Percentiles rank a stretch among this genome's conserved stretches.
These are phyloP conservation scores for Raffaelea albimanens DNA, from an alignment of 2,329 filamentous ascomycete genomes.

Conservation along the genomic window DNA sequence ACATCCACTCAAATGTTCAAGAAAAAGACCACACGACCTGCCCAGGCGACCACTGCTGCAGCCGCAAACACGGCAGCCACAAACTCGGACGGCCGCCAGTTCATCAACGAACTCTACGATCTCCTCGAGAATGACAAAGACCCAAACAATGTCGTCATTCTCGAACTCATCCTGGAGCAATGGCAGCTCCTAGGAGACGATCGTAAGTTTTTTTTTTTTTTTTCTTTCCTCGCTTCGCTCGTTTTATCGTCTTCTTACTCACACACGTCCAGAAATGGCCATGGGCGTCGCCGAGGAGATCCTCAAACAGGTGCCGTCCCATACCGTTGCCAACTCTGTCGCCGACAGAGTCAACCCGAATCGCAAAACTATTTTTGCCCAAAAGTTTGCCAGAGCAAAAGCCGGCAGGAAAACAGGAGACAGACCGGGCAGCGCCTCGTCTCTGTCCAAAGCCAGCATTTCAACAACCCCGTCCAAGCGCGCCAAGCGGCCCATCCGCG, in stretches of 20 bases:
- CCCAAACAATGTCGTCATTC: slow-evolving; percentile 5
- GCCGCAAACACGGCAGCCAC: no score
- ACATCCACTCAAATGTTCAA: no score
- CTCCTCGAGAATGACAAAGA: slow-evolving; percentile 6
- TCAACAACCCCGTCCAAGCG: no score
- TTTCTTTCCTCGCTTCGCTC: background rate
- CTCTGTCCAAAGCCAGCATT: no score
- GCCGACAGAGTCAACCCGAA: background rate
- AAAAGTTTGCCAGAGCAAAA: no score
- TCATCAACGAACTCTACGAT: slow-evolving; percentile 12
- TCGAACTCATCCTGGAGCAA: slow-evolving; percentile 10
- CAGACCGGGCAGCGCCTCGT: no score
- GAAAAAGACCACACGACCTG: no score
- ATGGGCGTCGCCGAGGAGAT: slow-evolving; percentile 10
- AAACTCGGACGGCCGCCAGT: background rate
- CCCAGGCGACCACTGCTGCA: no score
- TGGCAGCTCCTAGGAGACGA: slow-evolving; percentile 10
- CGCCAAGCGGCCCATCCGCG: slow-evolving; percentile 1
- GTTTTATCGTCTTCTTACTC: background rate
- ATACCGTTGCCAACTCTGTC: slow-evolving; percentile 3
- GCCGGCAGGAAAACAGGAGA: no score
- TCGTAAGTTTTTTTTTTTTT: background rate
- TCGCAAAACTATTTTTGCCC: no score
- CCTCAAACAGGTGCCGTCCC: slow-evolving; percentile 5
- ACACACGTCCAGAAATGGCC: slow-evolving; percentile 5